Base-by-base conservation (phyloP, 1,284 basidiomycete genomes). In the Quambalaria eucalypti region DNA sequence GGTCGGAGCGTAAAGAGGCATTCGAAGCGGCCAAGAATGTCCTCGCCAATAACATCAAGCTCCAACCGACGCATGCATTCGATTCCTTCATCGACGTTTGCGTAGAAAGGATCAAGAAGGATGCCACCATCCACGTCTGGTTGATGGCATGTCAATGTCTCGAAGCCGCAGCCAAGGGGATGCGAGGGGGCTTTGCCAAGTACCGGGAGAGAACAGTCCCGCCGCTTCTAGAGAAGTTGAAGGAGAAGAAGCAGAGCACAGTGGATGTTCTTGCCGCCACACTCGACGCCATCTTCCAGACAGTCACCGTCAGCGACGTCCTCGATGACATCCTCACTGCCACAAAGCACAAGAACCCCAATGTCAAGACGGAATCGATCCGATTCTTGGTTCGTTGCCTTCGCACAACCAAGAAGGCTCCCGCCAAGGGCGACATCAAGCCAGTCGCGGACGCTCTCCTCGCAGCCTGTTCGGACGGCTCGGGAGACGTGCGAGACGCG, bases 101-200 rank as follows among this genome's bases (percentile, higher is more conserved):
- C 23, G 88, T 89, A 0, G 80, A 82, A 29, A 85, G 89, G 57
- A 85, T 97, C 66, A 84, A 88, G 55, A 84, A 84, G 62, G 95
- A 99, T 75, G 87, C 90, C 28, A 98, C 98, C 76, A 87, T 98
- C 71, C 90, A 90, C 67, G 97, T 95, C 73, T 93, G 97, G 51
- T 87, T 90, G 69, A 82, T 84, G 31, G 90, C 91, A 0, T 87
- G 91, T 23, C 84, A 84, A 51, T 87, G 90, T 66, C 78, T 97
- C 59, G 90, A 93, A 66, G 85, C 83, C 4, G 79, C 98, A 46
- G 90, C 91, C 4, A 87, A 85, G 65, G 90, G 88, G 16, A 78
- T 97, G 66, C 73, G 72, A 4, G 78, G 82, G 1, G 67, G 77
- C 9, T 97, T 97, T 75, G 85, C 82, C 14, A 82, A 83, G 68